These are phyloP conservation scores for Zea luxurians DNA, from an alignment of 176 grass and related monocot genomes.

Conservation along the genomic window DNA sequence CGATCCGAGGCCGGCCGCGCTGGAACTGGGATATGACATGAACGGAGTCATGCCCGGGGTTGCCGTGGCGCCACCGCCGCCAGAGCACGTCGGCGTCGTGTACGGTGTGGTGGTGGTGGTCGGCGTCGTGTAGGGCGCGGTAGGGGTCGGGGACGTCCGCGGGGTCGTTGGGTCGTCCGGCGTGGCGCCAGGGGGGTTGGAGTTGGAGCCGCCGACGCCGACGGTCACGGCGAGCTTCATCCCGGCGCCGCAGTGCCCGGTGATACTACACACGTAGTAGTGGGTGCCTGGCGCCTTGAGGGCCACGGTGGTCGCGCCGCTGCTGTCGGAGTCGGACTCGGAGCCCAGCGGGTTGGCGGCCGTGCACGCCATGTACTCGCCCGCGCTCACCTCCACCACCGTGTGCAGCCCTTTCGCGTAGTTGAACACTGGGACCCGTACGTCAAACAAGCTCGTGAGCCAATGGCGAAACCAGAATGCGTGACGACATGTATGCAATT, in stretches of 20 bases:
- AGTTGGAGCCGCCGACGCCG: conserved; percentile 48
- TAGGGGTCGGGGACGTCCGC: conserved; percentile 5
- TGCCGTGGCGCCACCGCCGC: conserved; percentile 26
- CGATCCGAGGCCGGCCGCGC: conserved; percentile 9
- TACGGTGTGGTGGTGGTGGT: too few species aligned
- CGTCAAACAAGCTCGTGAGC: background rate
- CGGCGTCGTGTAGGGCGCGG: conserved; percentile 13
- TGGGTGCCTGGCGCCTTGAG: conserved; percentile 69
- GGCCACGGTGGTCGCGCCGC: conserved; percentile 54
- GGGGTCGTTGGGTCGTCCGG: conserved; percentile 17
- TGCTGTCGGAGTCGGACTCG: conserved; percentile 50
- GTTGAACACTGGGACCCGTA: conserved; percentile 47
- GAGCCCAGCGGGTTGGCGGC: conserved; percentile 46
- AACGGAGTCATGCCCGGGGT: conserved; percentile 36
- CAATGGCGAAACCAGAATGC: background rate
- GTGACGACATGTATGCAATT: background rate
- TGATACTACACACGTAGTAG: conserved; percentile 73
- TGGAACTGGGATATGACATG: conserved; percentile 27
- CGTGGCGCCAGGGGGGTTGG: conserved; percentile 23
- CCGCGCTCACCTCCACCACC: conserved; percentile 63
- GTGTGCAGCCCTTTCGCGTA: conserved; percentile 60
- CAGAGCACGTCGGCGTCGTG: conserved; percentile 36
- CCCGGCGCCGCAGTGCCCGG: conserved; percentile 68
- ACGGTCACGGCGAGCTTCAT: conserved; percentile 80
- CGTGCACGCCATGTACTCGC: conserved; percentile 74